Conservation (phyloP, 2,329 filamentous ascomycete species). For the Fusarium solani-melongenae region DNA sequence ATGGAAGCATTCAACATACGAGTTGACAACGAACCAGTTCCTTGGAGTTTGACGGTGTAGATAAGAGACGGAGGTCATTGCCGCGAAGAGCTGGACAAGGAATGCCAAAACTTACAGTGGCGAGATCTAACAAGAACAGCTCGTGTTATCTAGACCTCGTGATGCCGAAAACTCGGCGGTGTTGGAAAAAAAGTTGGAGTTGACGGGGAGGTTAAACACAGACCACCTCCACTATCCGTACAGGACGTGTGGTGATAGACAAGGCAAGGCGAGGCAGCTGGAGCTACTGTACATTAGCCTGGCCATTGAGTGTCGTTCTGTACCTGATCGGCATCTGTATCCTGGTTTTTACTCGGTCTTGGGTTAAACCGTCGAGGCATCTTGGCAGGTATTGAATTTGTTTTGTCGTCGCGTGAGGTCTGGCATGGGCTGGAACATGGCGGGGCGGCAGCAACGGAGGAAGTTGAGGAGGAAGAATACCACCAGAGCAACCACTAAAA, state of each 20-base stretch:
- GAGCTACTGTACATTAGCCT: neutral
- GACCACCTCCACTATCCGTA: conserved; percentile 12
- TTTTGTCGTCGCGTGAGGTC: conserved; percentile 26
- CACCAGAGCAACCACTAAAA: neutral
- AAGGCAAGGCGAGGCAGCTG: conserved; percentile 15
- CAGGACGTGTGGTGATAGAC: conserved; percentile 16
- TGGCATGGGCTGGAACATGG: conserved; percentile 9
- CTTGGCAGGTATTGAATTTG: conserved; percentile 33
- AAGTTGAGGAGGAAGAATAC: neutral
- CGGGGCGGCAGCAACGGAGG: neutral
- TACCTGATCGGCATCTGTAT: conserved; percentile 41
- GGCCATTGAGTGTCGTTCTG: conserved; percentile 37
- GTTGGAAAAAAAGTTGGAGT: conserved; percentile 5
- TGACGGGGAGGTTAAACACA: conserved; percentile 12
- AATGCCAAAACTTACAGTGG: neutral
- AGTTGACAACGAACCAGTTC: conserved; percentile 25
- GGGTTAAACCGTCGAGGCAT: conserved; percentile 13
- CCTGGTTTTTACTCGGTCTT: conserved; percentile 17
- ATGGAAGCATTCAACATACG: conserved; percentile 38
- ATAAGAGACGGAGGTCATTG: conserved; percentile 2
- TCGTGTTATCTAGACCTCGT: neutral
- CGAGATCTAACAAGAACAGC: neutral
- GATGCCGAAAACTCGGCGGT: conserved; percentile 6
- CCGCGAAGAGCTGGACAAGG: neutral
- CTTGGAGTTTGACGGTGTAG: conserved; percentile 8